Evolutionary conservation across 2,329 filamentous ascomycete species (phyloP).

Genomic region (Alternaria infectoria): DNA sequence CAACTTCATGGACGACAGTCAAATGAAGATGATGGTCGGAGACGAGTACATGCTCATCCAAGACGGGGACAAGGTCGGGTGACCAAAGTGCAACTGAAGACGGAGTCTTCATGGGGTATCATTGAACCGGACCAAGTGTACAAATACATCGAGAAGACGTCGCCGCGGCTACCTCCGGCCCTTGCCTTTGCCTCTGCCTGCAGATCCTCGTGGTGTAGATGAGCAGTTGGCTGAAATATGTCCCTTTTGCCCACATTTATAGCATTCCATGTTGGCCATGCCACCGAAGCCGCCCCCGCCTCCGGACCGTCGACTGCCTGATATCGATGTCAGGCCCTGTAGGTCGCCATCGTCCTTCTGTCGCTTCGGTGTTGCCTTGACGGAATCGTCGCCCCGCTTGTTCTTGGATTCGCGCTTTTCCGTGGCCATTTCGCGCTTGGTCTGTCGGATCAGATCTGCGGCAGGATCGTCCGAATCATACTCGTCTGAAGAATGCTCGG

Average conservation of each 20-base stretch:
- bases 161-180: slow-evolving; percentile 25
- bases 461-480: slow-evolving; percentile 52
- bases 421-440: slow-evolving; percentile 53
- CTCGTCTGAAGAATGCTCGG: slow-evolving; percentile 44
- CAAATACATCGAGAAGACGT: not conserved
- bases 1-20: slow-evolving; percentile 49
- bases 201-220: slow-evolving; percentile 27
- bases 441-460: slow-evolving; percentile 54
- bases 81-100: slow-evolving; percentile 4
- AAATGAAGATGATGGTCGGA: slow-evolving; percentile 56
- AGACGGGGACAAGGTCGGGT: slow-evolving; percentile 17
- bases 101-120: slow-evolving; percentile 24
- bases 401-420: slow-evolving; percentile 52
- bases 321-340: slow-evolving; percentile 68
- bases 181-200: slow-evolving; percentile 32
- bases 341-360: slow-evolving; percentile 70
- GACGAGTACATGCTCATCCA: slow-evolving; percentile 53
- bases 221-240: slow-evolving; percentile 66
- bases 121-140: slow-evolving; percentile 11
- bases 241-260: slow-evolving; percentile 66
- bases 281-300: slow-evolving; percentile 18
- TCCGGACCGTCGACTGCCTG: slow-evolving; percentile 49
- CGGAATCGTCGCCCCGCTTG: slow-evolving; percentile 55
- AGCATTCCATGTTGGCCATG: slow-evolving; percentile 59
- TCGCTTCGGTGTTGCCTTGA: slow-evolving; percentile 62